These are phyloP conservation scores for Funneliformis caledonium DNA, from an alignment of 371 early-diverging fungal species.

Conservation along the genomic window DNA sequence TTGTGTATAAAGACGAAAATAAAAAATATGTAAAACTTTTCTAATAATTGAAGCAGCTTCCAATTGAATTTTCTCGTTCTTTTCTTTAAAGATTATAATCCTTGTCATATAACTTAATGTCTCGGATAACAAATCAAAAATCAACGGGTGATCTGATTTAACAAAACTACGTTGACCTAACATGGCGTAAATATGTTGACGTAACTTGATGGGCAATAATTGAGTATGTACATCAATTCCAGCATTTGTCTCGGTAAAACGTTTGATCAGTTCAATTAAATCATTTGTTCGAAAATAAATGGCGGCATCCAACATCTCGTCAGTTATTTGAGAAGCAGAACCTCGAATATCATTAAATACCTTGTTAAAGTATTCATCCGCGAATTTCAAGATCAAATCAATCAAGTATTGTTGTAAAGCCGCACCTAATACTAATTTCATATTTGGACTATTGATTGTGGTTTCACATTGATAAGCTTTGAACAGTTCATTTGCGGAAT, in stretches of 20 bases:
- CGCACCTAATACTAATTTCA: conserved; percentile 15
- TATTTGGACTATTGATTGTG: neutral
- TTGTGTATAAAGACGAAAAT: conserved; percentile 23
- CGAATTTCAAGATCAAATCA: neutral
- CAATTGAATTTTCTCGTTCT: neutral
- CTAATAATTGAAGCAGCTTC: neutral
- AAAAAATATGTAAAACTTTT: conserved; percentile 1
- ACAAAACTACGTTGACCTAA: neutral
- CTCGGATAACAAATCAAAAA: neutral
- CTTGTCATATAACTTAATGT: neutral
- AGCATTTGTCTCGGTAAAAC: neutral
- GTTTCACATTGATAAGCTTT: conserved; percentile 9
- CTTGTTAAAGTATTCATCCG: neutral
- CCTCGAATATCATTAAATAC: neutral
- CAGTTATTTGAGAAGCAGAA: no score
- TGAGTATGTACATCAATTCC: conserved; percentile 21
- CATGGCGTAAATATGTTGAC: conserved; percentile 32
- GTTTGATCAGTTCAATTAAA: neutral
- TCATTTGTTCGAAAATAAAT: neutral
- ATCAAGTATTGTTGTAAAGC: conserved; percentile 11
- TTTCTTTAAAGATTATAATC: neutral
- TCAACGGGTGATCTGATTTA: conserved; percentile 5
- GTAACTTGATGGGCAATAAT: conserved; percentile 16
- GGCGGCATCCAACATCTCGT: neutral
- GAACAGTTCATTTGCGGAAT: conserved; percentile 2